phyloP scores from a whole-genome alignment of 495 filamentous ascomycete species.

The Pyrenula massariospora region DNA sequence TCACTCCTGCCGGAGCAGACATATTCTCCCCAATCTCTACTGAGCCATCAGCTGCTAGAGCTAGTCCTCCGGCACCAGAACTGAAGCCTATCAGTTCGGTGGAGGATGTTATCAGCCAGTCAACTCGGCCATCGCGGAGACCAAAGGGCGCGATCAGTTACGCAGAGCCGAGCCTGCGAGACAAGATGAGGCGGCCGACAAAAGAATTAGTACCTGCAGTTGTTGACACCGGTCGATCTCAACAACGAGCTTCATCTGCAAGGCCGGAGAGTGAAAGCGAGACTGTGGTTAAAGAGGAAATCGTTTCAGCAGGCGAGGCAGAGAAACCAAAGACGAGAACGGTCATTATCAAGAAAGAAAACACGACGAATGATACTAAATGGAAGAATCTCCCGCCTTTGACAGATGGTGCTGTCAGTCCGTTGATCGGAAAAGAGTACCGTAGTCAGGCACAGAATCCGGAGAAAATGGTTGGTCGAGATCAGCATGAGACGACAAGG shows the following conservation, averaged over 20 bases:
- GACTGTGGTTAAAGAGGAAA: neutral
- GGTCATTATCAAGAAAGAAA: slow-evolving; percentile 10
- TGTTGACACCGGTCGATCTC: slow-evolving; percentile 26
- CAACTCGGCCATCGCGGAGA: slow-evolving; percentile 49
- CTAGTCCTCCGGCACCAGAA: slow-evolving; percentile 45
- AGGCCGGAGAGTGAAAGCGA: slow-evolving; percentile 9
- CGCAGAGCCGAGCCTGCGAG: slow-evolving; percentile 71
- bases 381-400: slow-evolving; percentile 8
- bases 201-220: slow-evolving; percentile 67
- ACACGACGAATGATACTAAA: neutral
- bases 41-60: slow-evolving; percentile 25
- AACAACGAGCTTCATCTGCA: slow-evolving; percentile 21
- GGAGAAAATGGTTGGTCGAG: slow-evolving; percentile 10
- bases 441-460: slow-evolving; percentile 9
- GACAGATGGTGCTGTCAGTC: slow-evolving; percentile 10
- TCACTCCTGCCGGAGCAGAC: slow-evolving; percentile 12
- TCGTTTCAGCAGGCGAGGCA: neutral
- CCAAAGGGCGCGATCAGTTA: slow-evolving; percentile 63
- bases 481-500: slow-evolving; percentile 3
- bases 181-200: slow-evolving; percentile 78
- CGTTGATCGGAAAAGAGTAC: slow-evolving; percentile 8
- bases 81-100: slow-evolving; percentile 24
- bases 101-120: slow-evolving; percentile 20
- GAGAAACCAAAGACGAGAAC: slow-evolving; percentile 7
- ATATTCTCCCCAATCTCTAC: slow-evolving; percentile 20